These are phyloP conservation scores for Aspergillus sp. DNA, from an alignment of 2,329 filamentous ascomycete species.

Conservation along the genomic window DNA sequence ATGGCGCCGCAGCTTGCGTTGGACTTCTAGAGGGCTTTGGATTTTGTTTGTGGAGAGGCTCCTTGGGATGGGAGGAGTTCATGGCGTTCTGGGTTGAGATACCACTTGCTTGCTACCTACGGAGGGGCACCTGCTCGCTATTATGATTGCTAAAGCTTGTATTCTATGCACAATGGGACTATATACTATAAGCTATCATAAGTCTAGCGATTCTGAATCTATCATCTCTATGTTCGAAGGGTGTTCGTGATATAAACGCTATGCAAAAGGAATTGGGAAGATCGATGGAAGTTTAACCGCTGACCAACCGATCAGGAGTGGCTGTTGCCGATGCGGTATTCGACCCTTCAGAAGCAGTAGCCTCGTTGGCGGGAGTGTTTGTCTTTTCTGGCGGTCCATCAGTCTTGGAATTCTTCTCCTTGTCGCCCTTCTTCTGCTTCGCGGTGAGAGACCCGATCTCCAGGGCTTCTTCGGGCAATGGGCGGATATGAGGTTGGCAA, in stretches of 20 bases:
- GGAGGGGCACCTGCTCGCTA: neutral
- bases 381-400: constrained; percentile 8
- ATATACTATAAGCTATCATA: neutral
- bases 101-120: constrained; percentile 17
- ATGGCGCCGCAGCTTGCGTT: constrained; percentile 79
- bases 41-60: neutral
- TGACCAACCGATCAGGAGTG: constrained; percentile 30
- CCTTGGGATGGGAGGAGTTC: neutral
- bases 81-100: constrained; percentile 19
- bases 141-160: neutral
- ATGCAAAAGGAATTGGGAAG: neutral
- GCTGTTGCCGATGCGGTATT: constrained; percentile 17
- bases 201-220: neutral
- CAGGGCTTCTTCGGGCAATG: constrained; percentile 82
- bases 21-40: constrained; percentile 62
- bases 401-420: constrained; percentile 15
- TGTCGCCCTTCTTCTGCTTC: constrained; percentile 64
- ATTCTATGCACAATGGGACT: constrained; percentile 1
- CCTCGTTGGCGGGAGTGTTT: constrained; percentile 11
- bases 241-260: neutral
- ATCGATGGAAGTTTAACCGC: constrained; percentile 26
- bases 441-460: constrained; percentile 73
- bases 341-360: neutral
- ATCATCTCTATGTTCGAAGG: neutral
- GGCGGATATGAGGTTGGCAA: constrained; percentile 81